Base-by-base conservation (phyloP, 306 rosid genomes). In the Calophaca sinica region DNA sequence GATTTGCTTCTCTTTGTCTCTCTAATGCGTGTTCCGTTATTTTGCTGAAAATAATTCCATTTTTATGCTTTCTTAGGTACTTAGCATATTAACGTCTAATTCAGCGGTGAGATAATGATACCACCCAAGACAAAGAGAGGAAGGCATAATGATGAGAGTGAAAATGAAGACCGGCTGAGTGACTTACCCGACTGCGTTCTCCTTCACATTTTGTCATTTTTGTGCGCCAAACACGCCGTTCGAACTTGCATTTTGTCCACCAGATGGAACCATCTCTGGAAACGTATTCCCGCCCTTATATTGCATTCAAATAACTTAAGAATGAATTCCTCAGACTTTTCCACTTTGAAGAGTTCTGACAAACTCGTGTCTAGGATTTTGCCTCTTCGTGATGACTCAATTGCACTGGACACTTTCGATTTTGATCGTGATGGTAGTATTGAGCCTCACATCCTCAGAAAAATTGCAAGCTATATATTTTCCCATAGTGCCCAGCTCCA, bases 211-310 rank as follows among this genome's bases (percentile, higher is more conserved):
- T 29, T 57, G 10, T 57, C 62, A 29, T 28, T 28, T 28, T 29
- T 9, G 13, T 26, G 26, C 5, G 1, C 62, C 14, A 9, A 9
- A 29, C 3, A 57, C 0, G 62, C 2, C 0, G 62, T 57, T 57
- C 62, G 7, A 57, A 57, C 39, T 29, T 9, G 62, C 2, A 8
- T 57, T 57, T 10, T 57, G 3, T 57, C 62, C 8, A 57, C n/a
- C n/a, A n/a, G n/a, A n/a, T 57, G 62, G 62, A 57, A 29, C 5
- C 10, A 57, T 57, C 14, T 57, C 11, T 57, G 62, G 60, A 53
- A 53, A 53, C 39, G 2, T 57, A 29, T 57, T 53, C 60, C 60
- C 10, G 28, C 60, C 5, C 3, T 57, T 57, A 57, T 9, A 26
- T 57, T 57, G 38, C 61, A 54, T 54, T 7, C 33, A 4, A 1